phyloP scores from a whole-genome alignment of 345 rosid genomes.

The Melaleuca quinquenervia region DNA sequence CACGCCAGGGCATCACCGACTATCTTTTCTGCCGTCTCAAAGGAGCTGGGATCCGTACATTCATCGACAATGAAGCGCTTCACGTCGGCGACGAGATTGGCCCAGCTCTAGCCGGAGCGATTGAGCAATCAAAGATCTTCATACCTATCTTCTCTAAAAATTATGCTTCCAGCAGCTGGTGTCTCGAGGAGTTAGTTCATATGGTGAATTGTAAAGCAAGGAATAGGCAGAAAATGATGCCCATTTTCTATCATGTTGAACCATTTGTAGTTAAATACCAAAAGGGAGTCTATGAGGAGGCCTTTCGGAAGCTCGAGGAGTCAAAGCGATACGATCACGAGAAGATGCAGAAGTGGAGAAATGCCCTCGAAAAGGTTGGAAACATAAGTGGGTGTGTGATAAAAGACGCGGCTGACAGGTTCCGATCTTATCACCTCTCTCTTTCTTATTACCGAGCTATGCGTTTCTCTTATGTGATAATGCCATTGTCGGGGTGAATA shows the following conservation, averaged over 20 bases:
- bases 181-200: not conserved
- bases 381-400: not conserved
- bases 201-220: not conserved
- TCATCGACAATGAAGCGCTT: not conserved
- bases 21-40: not conserved
- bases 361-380: not conserved
- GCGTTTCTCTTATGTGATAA: not conserved
- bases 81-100: not conserved
- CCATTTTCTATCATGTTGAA: not conserved
- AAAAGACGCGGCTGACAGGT: not conserved
- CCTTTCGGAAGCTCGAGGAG: not conserved
- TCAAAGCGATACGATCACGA: not conserved
- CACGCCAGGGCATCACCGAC: too few species aligned
- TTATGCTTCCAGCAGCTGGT: not conserved
- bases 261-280: not conserved
- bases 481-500: too few species aligned
- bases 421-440: too few species aligned
- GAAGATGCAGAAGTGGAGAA: not conserved
- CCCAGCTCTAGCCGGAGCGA: not conserved
- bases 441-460: not conserved
- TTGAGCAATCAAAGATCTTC: constrained; percentile 1
- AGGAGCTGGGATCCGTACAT: not conserved
- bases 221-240: not conserved
- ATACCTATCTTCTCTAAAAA: not conserved
- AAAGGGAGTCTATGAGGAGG: not conserved